phyloP scores from a whole-genome alignment of 2,329 filamentous ascomycete species.

The Neurospora sp. region DNA sequence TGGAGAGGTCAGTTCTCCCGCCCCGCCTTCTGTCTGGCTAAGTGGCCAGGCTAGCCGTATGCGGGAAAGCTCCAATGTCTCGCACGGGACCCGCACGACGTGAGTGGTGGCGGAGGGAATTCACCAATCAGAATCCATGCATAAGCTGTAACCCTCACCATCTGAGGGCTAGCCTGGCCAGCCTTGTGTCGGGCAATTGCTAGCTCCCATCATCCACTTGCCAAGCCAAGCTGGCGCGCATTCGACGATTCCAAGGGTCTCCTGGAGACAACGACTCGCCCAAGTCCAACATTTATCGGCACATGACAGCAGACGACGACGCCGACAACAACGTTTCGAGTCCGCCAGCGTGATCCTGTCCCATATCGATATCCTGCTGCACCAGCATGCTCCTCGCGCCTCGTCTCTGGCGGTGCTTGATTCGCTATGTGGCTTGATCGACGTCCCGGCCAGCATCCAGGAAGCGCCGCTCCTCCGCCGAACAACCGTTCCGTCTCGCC shows the following conservation, averaged over 20 bases:
- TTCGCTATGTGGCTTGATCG: conserved; percentile 80
- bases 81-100: not conserved
- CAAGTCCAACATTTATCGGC: not conserved
- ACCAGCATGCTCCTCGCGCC: not conserved
- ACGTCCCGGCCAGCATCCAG: conserved; percentile 58
- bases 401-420: conserved; percentile 2
- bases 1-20: not conserved
- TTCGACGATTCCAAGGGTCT: not conserved
- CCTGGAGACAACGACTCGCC: not conserved
- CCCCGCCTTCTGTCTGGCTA: not conserved
- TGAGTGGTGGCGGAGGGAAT: not conserved
- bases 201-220: not conserved
- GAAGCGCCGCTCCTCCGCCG: conserved; percentile 44
- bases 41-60: not conserved
- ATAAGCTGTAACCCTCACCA: not conserved
- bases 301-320: not conserved
- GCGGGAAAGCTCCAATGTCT: not conserved
- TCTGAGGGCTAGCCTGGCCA: not conserved
- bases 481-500: conserved; percentile 64
- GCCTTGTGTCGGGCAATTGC: not conserved
- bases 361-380: not conserved
- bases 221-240: not conserved
- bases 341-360: not conserved
- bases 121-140: not conserved
- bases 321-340: not conserved